These are phyloP conservation scores for Phytophthora chlamydospora DNA, from an alignment of 352 stramenopile species.

Conservation along the genomic window DNA sequence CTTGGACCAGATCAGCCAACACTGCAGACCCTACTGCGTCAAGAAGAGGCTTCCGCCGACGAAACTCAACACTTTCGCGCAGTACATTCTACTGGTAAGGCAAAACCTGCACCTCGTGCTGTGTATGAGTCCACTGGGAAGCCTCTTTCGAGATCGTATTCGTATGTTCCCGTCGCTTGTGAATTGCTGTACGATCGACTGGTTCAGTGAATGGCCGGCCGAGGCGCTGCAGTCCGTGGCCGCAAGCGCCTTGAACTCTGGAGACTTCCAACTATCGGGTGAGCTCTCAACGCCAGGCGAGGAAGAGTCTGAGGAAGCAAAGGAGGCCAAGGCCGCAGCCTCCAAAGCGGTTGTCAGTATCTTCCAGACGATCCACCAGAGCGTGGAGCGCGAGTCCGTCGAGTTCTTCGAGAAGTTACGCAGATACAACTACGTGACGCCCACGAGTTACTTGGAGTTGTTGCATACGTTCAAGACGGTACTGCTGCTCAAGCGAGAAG, in stretches of 20 bases:
- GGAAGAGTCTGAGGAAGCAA: constrained; percentile 20
- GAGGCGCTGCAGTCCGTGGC: constrained; percentile 86
- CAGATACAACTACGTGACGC: constrained; percentile 94
- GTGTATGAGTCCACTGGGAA: constrained; percentile 92
- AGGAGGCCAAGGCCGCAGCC: constrained; percentile 20
- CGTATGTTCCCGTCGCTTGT: constrained; percentile 92
- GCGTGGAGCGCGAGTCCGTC: constrained; percentile 78
- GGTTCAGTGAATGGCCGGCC: constrained; percentile 89
- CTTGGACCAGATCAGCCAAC: constrained; percentile 91
- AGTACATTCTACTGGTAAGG: constrained; percentile 93
- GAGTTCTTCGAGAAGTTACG: constrained; percentile 90
- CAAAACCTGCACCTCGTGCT: constrained; percentile 93
- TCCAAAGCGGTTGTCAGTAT: constrained; percentile 64
- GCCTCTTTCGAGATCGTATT: constrained; percentile 91
- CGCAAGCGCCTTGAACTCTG: constrained; percentile 41
- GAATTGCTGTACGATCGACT: constrained; percentile 91
- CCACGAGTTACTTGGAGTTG: constrained; percentile 94
- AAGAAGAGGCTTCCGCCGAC: constrained; percentile 92
- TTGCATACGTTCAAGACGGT: constrained; percentile 93
- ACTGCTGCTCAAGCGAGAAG: constrained; percentile 87
- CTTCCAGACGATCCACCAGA: constrained; percentile 91
- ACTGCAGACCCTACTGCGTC: constrained; percentile 90
- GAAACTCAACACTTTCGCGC: constrained; percentile 95
- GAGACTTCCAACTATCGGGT: constrained; percentile 68
- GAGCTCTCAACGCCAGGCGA: constrained; percentile 18